Base-by-base conservation (phyloP, 495 filamentous ascomycete genomes). In the Jackrogersella minutella region DNA sequence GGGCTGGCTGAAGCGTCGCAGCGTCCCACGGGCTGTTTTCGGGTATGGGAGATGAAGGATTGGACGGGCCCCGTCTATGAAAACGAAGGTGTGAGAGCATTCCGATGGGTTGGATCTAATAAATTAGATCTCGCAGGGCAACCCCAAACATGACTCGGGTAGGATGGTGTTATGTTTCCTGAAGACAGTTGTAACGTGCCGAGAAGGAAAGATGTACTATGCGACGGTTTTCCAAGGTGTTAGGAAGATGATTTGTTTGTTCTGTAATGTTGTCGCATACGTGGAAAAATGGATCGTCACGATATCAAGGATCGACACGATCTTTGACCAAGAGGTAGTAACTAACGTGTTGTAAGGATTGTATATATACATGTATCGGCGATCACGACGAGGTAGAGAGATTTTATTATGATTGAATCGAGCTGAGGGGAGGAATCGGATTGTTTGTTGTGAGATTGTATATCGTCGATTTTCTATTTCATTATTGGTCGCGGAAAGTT, bases 51-150 rank as follows among this genome's bases (percentile, higher is more conserved):
- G 82, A 84, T 4, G 81, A 73, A 46, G 84, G 81, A 64, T 78
- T 84, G 36, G 84, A 85, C 62, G 83, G 80, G 10, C 74, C 80
- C 44, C 83, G 81, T 70, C 80, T 79, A 30, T 83, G 82, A 59
- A 84, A 83, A 66, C 82, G 82, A 19, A 85, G 78, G 70, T 85
- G 82, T 52, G 81, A 83, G 67, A 85, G 76, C 83, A 86, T 86
- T 62, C 69, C 70, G 67, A 54, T 9, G 52, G 58, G 44, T 46
- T 66, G 62, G 67, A 70, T 66, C 67, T 70, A 66, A 70, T 54
- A 59, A 62, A 53, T 66, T 70, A 70, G 67, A 70, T 62, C 67
- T 57, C 53, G 58, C 62, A 66, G 58, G 37, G n/a, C 24, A 43
- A 44, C 33, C 22, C 62, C 62, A 22, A 70, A 58, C 67, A 70